Base-by-base conservation (phyloP, 805 yeast genomes). In the Scheffersomyces coipomensis region DNA sequence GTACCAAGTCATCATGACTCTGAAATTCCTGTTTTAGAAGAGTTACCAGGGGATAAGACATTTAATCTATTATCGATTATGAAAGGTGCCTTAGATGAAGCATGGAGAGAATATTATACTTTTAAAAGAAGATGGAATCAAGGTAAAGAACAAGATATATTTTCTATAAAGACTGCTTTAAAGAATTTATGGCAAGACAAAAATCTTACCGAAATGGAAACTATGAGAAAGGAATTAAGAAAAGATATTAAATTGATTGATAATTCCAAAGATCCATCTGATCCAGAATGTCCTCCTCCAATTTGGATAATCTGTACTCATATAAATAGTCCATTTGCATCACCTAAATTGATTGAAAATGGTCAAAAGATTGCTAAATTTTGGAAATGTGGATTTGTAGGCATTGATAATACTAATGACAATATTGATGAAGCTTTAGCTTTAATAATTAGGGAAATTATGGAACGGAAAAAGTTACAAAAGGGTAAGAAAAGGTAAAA, bases 301-400 rank as follows among this genome's bases (percentile, higher is more conserved):
- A 74, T 83, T 12, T 62, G 84, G 51, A 67, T 85, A 4, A 73
- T 82, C 2, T 83, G 86, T 47, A 83, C 91, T 0, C 85, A 85
- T 52, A 55, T 67, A 0, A 66, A 73, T 26, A 80, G 77, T 53
- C 74, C 70, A 12, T 61, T 81, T 35, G 78, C 81, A 0, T 78
- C 86, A 22, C 88, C 89, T 0, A 53, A 69, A 11, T 52, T 85
- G 31, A 65, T 85, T 2, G 76, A 75, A 31, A 64, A 72, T 40
- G 95, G 93, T 0, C 66, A 64, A 41, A 58, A 71, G 21, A 53
- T 83, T 36, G 87, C 88, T 0, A 55, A 64, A 16, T 51, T 63
- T 17, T 85, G 91, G 91, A 69, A 73, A 2, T 75, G 83, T 47
- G 81, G 86, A 0, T 85, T 82, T 57, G 68, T 83, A 9, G 75